Evolutionary conservation across 2,329 filamentous ascomycete species (phyloP), one percentile per base, ranked within the genome.

Genomic region (Ophiognomonia clavigignenti-juglandacearum): DNA sequence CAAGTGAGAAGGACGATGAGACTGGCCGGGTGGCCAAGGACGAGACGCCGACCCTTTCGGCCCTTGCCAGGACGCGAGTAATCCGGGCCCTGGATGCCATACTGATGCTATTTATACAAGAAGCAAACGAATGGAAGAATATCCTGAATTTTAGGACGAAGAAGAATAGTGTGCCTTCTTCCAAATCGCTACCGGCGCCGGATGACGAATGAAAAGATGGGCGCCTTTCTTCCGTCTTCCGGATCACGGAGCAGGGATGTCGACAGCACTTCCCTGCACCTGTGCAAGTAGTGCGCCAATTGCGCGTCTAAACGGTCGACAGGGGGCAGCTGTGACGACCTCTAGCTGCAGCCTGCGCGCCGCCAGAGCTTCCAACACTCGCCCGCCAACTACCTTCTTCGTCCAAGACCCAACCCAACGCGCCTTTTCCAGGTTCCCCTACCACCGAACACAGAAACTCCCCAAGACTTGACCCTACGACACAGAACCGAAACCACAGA

Each of bases 311-410:
- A 10, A 18, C 9, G 16, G 9, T 16, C n/a, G 24, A 39, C 43
- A 45, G 29, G 43, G 42, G 43, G 42, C 42, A 45, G 42, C 42
- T 38, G 20, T 23, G 16, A 18, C 29, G 45, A 43, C 44, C 51
- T 50, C 47, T 48, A 56, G 53, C 53, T 56, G 54, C 43, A 53
- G 54, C 54, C 54, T 56, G 53, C 46, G n/a, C 16, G 23, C 24
- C 39, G 34, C 39, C 31, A 45, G 45, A 35, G 16, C 18, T 40
- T 37, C 22, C 34, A 31, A 39, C 42, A 43, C n/a, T n/a, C n/a
- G n/a, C n/a, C n/a, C n/a, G n/a, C 36, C 41, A 42, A 47, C 53
- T 13, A 39, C 32, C 38, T 45, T 43, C 42, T 47, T 35, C 39
- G n/a, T 34, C 19, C 26, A 48, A 27, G n/a, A 23, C 39, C 27